Evolutionary conservation across 2,329 filamentous ascomycete genomes (phyloP).

Genomic region (Eurotiales sp.): DNA sequence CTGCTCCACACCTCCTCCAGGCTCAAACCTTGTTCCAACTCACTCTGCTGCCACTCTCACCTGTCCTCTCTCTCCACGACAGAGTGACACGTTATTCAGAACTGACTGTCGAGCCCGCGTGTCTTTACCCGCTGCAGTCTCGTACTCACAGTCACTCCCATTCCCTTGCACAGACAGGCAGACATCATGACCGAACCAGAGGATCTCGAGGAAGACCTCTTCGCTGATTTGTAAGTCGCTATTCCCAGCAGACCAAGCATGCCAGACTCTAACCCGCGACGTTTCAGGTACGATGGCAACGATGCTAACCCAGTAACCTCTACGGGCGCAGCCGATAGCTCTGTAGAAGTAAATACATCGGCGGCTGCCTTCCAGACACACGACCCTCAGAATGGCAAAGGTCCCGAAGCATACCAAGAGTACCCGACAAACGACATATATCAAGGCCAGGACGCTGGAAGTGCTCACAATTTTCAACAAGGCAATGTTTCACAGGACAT

Average conservation of each 20-base stretch:
- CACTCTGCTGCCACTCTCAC: not conserved
- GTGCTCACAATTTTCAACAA: constrained; percentile 25
- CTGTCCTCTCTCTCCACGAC: too few species aligned
- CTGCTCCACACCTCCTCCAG: constrained; percentile 20
- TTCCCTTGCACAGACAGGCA: constrained; percentile 22
- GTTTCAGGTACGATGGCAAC: constrained; percentile 63
- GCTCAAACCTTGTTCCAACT: constrained; percentile 14
- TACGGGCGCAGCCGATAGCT: constrained; percentile 35
- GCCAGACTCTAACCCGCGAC: constrained; percentile 13
- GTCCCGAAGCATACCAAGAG: not conserved
- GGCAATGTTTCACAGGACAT: constrained; percentile 21
- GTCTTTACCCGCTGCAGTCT: not conserved
- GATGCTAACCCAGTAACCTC: constrained; percentile 42
- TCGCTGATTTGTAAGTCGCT: constrained; percentile 77
- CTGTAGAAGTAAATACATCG: constrained; percentile 31
- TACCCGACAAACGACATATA: constrained; percentile 29
- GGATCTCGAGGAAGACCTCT: constrained; percentile 88
- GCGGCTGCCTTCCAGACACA: constrained; percentile 12
- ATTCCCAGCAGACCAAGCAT: constrained; percentile 1
- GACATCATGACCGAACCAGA: constrained; percentile 71
- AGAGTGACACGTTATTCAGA: too few species aligned
- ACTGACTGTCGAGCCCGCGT: not conserved
- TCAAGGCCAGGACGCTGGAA: constrained; percentile 30
- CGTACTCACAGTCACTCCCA: not conserved
- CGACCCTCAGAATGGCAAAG: constrained; percentile 6